Base-by-base conservation (phyloP, 2,329 filamentous ascomycete genomes). In the Trichoderma sp. region DNA sequence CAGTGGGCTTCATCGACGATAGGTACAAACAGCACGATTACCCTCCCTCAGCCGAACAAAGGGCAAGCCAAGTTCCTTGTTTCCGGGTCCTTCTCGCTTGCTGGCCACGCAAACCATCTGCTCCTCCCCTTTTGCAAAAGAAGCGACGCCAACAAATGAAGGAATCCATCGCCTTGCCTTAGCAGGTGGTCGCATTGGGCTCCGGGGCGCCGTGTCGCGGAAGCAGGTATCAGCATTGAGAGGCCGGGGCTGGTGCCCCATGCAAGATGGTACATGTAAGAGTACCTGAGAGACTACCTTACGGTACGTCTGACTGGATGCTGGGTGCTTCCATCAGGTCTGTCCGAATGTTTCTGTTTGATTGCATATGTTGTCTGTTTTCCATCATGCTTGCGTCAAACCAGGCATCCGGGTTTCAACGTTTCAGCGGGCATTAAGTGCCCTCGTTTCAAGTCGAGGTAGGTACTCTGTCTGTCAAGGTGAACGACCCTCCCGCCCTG, bases 111-210 rank as follows among this genome's bases (percentile, higher is more conserved):
- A 62, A 15, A n/a, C n/a, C 59, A 34, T 39, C 48, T 62, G 39
- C 39, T 55, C 59, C 50, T 43, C 30, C 34, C 34, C 34, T 14
- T 39, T 39, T 39, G 34, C 34, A 14, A 39, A 9, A 9, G 7
- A 54, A 47, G 15, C 50, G 59, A 55, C 50, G 59, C 59, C 24
- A 43, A 63, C 34, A 39, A 39, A 39, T 12, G 30, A 34, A 34
- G 10, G 30, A 34, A 34, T 54, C 30, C 43, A 54, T 47, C 15
- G 39, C 50, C 59, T 21, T 54, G 47, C 41, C 48, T 52, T 54
- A 15, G 26, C 50, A 45, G 48, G 26, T 54, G 41, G 59, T 63
- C 48, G 59, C 50, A 63, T 63, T 63, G 59, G 59, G 59, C 59
- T 63, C 59, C 59, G 59, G 59, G 41, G 30, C 50, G 34, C 47